These are phyloP conservation scores for Melastoma malabathricum DNA, from an alignment of 345 rosid genomes.

Conservation along the genomic window DNA sequence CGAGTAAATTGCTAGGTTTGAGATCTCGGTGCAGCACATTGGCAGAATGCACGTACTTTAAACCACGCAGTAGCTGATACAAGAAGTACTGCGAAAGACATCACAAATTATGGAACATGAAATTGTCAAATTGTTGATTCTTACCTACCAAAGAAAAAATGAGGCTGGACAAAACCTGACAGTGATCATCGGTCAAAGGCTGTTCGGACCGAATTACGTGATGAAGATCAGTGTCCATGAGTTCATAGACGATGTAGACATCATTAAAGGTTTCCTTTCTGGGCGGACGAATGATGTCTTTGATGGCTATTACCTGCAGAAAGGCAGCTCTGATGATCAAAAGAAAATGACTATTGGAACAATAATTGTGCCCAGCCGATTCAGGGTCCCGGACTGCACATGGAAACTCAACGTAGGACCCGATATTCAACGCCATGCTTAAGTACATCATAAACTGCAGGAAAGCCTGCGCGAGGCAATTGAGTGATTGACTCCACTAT, in stretches of 20 bases:
- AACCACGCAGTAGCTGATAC: conserved; percentile 63
- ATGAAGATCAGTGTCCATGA: conserved; percentile 79
- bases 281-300: conserved; percentile 66
- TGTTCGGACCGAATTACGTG: conserved; percentile 58
- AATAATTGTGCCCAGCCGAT: too few relatives aligned
- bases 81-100: conserved; percentile 45
- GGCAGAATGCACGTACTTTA: conserved; percentile 68
- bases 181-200: conserved; percentile 51
- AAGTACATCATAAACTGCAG: too few relatives aligned
- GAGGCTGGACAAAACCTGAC: conserved; percentile 31
- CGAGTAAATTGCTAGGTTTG: conserved; percentile 66
- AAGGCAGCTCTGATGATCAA: background rate
- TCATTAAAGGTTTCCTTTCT: conserved; percentile 61
- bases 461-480: too few relatives aligned
- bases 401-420: too few relatives aligned
- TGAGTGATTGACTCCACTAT: too few relatives aligned
- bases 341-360: background rate
- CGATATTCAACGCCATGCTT: too few relatives aligned
- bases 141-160: too few relatives aligned
- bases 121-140: too few relatives aligned
- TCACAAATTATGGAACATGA: conserved; percentile 7
- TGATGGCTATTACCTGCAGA: conserved; percentile 47
- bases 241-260: conserved; percentile 61
- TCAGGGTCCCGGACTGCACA: too few relatives aligned
- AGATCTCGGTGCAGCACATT: conserved; percentile 70